Percentiles rank a stretch among this genome's conserved stretches.
phyloP scores from a whole-genome alignment of 352 stramenopile genomes.

The Globisporangium ultimum region DNA sequence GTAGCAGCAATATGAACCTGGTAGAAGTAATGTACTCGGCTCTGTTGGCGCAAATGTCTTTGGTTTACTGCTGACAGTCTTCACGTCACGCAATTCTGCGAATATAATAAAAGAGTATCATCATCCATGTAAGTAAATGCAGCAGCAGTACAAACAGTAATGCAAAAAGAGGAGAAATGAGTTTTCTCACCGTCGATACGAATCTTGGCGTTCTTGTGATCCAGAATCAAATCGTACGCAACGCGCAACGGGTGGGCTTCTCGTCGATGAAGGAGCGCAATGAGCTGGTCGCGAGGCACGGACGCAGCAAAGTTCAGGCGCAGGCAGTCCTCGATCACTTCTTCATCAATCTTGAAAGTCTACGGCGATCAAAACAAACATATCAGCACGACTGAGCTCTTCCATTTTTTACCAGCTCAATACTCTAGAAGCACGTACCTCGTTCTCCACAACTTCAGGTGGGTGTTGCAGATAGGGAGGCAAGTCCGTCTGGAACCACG shows the following conservation, averaged over 20 bases:
- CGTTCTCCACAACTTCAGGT: conserved; percentile 94
- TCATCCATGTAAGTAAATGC: not conserved
- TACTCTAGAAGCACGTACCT: conserved; percentile 45
- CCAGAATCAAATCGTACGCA: conserved; percentile 96
- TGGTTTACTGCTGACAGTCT: conserved; percentile 61
- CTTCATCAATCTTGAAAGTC: conserved; percentile 81
- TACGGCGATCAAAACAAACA: conserved; percentile 17
- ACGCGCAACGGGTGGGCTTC: conserved; percentile 86
- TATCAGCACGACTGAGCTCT: not conserved
- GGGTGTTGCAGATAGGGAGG: conserved; percentile 96
- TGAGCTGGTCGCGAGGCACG: conserved; percentile 56
- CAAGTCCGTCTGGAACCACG: conserved; percentile 98
- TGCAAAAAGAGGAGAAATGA: too few species aligned
- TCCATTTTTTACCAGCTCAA: not conserved
- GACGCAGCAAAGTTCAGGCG: conserved; percentile 40
- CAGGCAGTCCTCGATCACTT: conserved; percentile 62
- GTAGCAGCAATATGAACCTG: conserved; percentile 20
- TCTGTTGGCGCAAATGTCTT: conserved; percentile 78
- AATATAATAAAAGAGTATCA: not conserved
- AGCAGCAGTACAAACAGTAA: not conserved
- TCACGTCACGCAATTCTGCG: conserved; percentile 73
- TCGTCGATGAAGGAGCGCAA: conserved; percentile 48
- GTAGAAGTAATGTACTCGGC: conserved; percentile 59
- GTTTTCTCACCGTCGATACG: conserved; percentile 80
- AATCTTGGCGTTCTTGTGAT: conserved; percentile 97